These are phyloP conservation scores for Panicum virgatum DNA, from an alignment of 202 grass and related monocot species.

Conservation along the genomic window DNA sequence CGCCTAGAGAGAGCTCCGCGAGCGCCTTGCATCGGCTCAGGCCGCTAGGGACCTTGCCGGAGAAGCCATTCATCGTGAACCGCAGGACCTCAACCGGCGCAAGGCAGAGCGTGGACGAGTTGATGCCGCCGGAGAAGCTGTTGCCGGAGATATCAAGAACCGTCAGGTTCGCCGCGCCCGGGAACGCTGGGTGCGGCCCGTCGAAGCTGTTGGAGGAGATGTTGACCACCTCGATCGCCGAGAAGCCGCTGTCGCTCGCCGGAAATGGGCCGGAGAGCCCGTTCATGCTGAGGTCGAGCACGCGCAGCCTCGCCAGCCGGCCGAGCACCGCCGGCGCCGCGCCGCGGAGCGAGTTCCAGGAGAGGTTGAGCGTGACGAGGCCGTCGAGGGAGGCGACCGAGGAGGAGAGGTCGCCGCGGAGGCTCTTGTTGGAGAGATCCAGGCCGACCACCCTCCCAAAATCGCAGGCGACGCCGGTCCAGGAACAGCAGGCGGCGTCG, in stretches of 20 bases:
- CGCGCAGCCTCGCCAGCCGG: constrained; percentile 41
- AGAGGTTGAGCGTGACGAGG: constrained; percentile 66
- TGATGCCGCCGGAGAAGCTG: constrained; percentile 49
- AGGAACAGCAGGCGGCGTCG: constrained; percentile 61
- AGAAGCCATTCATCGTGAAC: constrained; percentile 62
- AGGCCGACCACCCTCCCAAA: constrained; percentile 58
- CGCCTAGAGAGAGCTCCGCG: constrained; percentile 61
- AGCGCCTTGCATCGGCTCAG: constrained; percentile 56
- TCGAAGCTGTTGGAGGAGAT: constrained; percentile 78
- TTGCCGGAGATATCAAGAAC: constrained; percentile 63
- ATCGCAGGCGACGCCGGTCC: constrained; percentile 68
- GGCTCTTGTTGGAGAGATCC: constrained; percentile 68
- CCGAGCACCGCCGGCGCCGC: constrained; percentile 37
- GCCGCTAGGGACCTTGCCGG: constrained; percentile 49
- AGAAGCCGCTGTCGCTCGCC: constrained; percentile 27
- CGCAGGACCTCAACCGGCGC: constrained; percentile 47
- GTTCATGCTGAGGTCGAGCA: constrained; percentile 83
- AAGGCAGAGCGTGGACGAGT: constrained; percentile 43
- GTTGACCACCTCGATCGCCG: constrained; percentile 63
- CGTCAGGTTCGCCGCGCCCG: constrained; percentile 49
- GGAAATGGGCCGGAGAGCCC: constrained; percentile 56
- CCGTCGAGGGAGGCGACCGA: constrained; percentile 53
- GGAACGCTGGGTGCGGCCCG: constrained; percentile 56
- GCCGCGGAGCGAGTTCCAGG: constrained; percentile 56
- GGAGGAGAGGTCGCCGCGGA: constrained; percentile 56